Evolutionary conservation across 1,139 yeast genomes (phyloP), one percentile per base, ranked within the genome.

Genomic region (Lodderomyces oxycetoniae): DNA sequence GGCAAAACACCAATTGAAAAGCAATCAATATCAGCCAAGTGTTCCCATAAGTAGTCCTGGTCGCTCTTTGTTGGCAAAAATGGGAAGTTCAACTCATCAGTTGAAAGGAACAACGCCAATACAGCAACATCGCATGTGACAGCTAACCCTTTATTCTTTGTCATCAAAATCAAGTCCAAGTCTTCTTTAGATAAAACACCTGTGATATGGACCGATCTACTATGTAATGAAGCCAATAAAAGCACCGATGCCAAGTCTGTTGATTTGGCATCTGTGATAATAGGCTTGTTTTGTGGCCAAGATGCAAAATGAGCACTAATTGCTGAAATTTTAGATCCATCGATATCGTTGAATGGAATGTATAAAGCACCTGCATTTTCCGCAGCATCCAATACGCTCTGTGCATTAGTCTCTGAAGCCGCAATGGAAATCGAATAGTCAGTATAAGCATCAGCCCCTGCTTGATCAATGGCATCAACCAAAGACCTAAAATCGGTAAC

Each of bases 81-180:
- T 20, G 62, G 55, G 46, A 85, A 79, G 48, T 77, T 75, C 54
- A 74, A 76, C 28, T 86, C 89, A 28, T 74, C 77, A 58, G 76
- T 83, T 32, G 86, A 71, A 44, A 84, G 65, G 67, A 87, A 88
- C 56, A 89, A 70, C 4, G 95, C 69, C 56, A 79, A 81, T 33
- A 91, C 79, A 17, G 91, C 70, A 43, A 86, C 95, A 60, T 91
- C 98, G 61, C 95, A 86, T 28, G 97, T 87, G 29, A 91, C 95
- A 46, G 73, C 73, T 50, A 86, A 68, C 30, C 80, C 78, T 68
- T 84, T 85, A 41, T 74, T 82, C 67, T 88, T 89, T 38, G 95
- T 87, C 77, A 91, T 79, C 54, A 74, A 72, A 52, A 91, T 85
- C 56, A 91, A 71, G 44, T 83, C 79, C 55, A 91, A 72, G 57